phyloP scores from a whole-genome alignment of 1,284 basidiomycete genomes.

The Cryptococcus maquisensis region DNA sequence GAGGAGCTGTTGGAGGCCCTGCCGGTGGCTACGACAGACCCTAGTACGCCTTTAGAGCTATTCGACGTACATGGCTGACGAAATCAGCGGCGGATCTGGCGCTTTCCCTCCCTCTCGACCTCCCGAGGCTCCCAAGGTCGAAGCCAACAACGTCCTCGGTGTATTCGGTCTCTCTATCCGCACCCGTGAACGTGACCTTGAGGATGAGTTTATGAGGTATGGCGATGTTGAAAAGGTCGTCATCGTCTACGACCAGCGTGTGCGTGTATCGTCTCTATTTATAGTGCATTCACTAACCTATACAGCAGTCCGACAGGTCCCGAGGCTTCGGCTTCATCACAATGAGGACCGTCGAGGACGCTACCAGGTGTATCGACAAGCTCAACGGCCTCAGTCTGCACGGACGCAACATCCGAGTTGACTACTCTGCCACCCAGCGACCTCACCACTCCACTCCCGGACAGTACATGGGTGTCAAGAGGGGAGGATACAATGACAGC shows the following conservation, averaged over 20 bases:
- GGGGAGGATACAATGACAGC: conserved; percentile 29
- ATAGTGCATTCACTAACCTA: not conserved
- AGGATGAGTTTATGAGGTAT: conserved; percentile 85
- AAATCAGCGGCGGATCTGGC: not conserved
- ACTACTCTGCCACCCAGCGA: conserved; percentile 89
- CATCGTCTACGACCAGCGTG: conserved; percentile 97
- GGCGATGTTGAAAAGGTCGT: conserved; percentile 92
- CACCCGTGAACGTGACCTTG: conserved; percentile 87
- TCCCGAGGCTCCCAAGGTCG: conserved; percentile 49
- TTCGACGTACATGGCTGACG: not conserved
- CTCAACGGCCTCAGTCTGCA: conserved; percentile 92
- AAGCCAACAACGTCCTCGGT: conserved; percentile 84
- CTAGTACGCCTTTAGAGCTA: too few relatives aligned
- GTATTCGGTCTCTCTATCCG: conserved; percentile 95
- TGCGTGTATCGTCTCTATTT: conserved; percentile 51
- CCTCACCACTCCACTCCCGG: conserved; percentile 95
- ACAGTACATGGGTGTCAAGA: conserved; percentile 92
- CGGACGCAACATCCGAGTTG: conserved; percentile 91
- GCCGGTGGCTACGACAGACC: too few relatives aligned
- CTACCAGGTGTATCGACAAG: conserved; percentile 78
- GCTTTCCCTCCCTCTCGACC: not conserved
- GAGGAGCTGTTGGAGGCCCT: too few relatives aligned
- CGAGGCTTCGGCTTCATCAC: conserved; percentile 97
- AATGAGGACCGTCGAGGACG: conserved; percentile 84
- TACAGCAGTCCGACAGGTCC: conserved; percentile 77